Conservation (phyloP, 1,284 basidiomycete species). For the Ganoderma lingzhi region DNA sequence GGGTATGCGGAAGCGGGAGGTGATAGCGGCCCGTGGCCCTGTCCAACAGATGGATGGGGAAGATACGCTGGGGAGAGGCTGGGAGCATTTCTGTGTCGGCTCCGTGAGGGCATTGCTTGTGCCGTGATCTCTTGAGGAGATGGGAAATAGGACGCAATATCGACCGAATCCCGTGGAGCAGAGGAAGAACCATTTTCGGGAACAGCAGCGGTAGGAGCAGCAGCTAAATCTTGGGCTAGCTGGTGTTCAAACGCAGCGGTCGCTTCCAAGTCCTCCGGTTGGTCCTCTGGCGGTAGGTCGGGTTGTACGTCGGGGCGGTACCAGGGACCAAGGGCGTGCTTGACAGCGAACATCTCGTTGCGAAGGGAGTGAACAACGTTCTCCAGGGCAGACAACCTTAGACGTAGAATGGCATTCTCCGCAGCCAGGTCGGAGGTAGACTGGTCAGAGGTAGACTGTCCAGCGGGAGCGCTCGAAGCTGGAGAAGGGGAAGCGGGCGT, state of each 20-base stretch:
- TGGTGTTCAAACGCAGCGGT: conserved; percentile 15
- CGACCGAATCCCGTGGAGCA: conserved; percentile 18
- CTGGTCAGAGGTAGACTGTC: background rate
- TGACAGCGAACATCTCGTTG: conserved; percentile 34
- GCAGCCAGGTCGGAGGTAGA: conserved; percentile 19
- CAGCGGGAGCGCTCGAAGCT: background rate
- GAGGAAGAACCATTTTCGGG: conserved; percentile 16
- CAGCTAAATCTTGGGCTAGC: conserved; percentile 24
- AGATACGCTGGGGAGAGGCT: conserved; percentile 17
- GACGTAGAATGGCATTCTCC: conserved; percentile 35
- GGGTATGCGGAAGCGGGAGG: conserved; percentile 13
- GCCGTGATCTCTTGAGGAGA: conserved; percentile 32
- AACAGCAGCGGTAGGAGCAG: background rate
- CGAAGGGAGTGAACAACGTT: conserved; percentile 33
- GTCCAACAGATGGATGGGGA: conserved; percentile 4
- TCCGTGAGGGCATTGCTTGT: conserved; percentile 22
- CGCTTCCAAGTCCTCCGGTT: conserved; percentile 2
- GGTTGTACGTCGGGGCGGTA: conserved; percentile 29
- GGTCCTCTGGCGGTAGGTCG: conserved; percentile 2
- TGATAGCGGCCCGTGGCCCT: conserved; percentile 17
- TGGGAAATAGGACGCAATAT: conserved; percentile 62
- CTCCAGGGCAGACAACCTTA: conserved; percentile 34
- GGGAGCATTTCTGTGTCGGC: conserved; percentile 15
- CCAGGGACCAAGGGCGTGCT: conserved; percentile 36
- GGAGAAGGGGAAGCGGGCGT: background rate